Conservation (phyloP, 192 early-diverging fungal species). For the Chytriomyces hyalinus region DNA sequence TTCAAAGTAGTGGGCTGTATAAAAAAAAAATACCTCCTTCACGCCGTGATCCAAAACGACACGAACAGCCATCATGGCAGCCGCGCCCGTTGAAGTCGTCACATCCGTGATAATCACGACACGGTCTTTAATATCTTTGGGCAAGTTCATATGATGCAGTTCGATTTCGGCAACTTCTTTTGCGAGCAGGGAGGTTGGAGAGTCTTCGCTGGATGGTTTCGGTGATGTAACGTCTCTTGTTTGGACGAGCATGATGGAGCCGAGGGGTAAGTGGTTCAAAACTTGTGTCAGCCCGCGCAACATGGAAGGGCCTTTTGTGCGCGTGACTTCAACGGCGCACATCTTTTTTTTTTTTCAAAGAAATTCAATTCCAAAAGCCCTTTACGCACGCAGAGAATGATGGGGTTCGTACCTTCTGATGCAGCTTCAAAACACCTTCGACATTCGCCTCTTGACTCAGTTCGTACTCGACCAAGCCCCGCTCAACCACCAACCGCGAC, state of each 20-base stretch:
- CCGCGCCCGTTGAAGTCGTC: constrained; percentile 87
- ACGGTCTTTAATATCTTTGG: constrained; percentile 61
- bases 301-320: constrained; percentile 86
- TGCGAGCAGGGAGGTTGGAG: background rate
- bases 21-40: constrained; percentile 49
- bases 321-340: constrained; percentile 82
- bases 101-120: constrained; percentile 84
- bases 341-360: constrained; percentile 48
- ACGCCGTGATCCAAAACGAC: constrained; percentile 91
- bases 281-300: constrained; percentile 83
- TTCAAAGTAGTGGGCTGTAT: too few relatives aligned
- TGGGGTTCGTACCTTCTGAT: constrained; percentile 12
- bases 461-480: constrained; percentile 68
- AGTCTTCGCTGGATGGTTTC: constrained; percentile 40
- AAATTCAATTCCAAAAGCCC: too few relatives aligned
- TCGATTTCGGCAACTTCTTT: constrained; percentile 74
- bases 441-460: constrained; percentile 43
- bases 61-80: constrained; percentile 94
- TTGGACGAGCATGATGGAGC: constrained; percentile 89
- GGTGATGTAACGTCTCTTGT: background rate
- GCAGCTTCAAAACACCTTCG: constrained; percentile 30
- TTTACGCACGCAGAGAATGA: too few relatives aligned
- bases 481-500: constrained; percentile 82
- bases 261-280: constrained; percentile 78
- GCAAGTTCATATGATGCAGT: constrained; percentile 86